A percentile compares a stretch with the other conserved stretches of the same genome.
These are phyloP conservation scores for Eutrema yunnanense DNA, from an alignment of 345 rosid genomes.

Conservation along the genomic window DNA sequence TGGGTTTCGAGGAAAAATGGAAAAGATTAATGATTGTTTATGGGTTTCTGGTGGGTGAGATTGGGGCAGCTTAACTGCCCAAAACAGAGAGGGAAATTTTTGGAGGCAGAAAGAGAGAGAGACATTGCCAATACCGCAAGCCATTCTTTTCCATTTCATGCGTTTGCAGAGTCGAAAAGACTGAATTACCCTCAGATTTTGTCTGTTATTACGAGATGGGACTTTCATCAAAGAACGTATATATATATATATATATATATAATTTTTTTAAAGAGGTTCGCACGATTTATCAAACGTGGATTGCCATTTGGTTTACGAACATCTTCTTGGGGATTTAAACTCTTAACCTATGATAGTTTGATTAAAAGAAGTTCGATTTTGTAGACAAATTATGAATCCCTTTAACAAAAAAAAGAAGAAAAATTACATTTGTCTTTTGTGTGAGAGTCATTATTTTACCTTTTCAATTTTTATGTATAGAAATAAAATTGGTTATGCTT, in stretches of 20 bases:
- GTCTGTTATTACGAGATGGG: conserved; percentile 3
- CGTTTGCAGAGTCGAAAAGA: background rate
- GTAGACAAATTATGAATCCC: background rate
- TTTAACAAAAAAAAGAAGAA: too few relatives aligned
- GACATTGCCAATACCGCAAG: conserved; percentile 78
- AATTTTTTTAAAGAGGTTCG: background rate
- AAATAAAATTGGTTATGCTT: background rate
- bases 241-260: too few relatives aligned
- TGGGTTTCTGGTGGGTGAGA: conserved; percentile 44
- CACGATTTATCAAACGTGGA: conserved; percentile 12
- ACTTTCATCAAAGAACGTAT: background rate
- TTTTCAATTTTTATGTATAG: background rate
- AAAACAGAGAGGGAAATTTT: conserved; percentile 23
- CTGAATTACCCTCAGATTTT: conserved; percentile 26
- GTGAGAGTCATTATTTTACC: background rate
- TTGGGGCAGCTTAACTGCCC: conserved; percentile 74
- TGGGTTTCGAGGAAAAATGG: conserved; percentile 8
- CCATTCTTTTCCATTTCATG: conserved; percentile 38
- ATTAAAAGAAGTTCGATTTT: background rate
- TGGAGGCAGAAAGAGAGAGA: conserved; percentile 19
- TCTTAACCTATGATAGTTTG: too few relatives aligned
- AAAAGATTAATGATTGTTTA: background rate
- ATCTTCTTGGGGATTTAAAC: too few relatives aligned
- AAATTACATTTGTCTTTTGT: background rate
- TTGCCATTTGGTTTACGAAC: background rate